Evolutionary conservation across 2,329 filamentous ascomycete genomes (phyloP).

Genomic region (Diaporthe velutina): DNA sequence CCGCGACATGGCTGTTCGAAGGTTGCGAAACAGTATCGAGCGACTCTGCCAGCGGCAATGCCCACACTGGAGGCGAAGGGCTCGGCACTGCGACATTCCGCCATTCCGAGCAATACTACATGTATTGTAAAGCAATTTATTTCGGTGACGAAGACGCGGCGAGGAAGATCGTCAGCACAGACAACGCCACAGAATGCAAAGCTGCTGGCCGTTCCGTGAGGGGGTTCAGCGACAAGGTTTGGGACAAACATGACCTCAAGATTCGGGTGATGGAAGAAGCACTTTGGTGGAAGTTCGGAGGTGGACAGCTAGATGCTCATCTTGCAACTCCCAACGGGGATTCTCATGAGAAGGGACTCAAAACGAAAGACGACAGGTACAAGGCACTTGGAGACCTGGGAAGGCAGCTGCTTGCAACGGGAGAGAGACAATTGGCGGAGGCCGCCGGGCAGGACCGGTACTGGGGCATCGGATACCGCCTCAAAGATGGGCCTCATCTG

Average conservation of each 20-base stretch:
- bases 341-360: neutral
- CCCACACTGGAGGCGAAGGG: too few species aligned
- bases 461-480: neutral
- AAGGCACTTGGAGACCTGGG: neutral
- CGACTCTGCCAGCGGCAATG: neutral
- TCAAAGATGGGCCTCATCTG: neutral
- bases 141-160: conserved; percentile 2
- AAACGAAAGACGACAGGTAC: neutral
- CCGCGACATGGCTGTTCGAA: neutral
- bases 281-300: conserved; percentile 13
- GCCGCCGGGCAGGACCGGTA: neutral
- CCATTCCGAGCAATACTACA: conserved; percentile 28
- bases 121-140: conserved; percentile 24
- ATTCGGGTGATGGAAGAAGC: conserved; percentile 24
- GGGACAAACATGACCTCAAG: conserved; percentile 11
- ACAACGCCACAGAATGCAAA: conserved; percentile 13
- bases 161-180: neutral
- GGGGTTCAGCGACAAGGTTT: neutral
- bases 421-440: neutral
- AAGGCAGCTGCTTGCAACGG: neutral
- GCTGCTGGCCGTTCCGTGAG: neutral
- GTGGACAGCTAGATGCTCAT: neutral
- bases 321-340: neutral
- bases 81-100: neutral
- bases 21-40: neutral